phyloP scores from a whole-genome alignment of 2,329 filamentous ascomycete genomes.

The Aureobasidium sp. region DNA sequence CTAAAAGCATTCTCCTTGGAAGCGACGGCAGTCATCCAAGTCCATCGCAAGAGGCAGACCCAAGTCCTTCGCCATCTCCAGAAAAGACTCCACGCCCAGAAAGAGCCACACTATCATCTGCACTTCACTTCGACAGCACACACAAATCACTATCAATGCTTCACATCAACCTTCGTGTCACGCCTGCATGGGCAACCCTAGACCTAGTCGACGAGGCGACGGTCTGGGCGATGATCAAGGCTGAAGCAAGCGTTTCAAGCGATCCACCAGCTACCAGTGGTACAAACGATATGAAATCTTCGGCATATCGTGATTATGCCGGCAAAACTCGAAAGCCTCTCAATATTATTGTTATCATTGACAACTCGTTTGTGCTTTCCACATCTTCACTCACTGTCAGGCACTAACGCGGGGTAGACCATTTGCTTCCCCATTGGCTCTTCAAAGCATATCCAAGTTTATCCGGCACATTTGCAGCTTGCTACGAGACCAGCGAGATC shows the following conservation, averaged over 20 bases:
- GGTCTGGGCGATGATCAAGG: slow-evolving; percentile 8
- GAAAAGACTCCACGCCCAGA: slow-evolving; percentile 4
- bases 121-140: background rate
- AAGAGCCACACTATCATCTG: background rate
- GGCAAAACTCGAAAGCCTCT: slow-evolving; percentile 14
- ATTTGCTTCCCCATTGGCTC: background rate
- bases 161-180: background rate
- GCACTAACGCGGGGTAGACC: slow-evolving; percentile 1
- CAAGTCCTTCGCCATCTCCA: slow-evolving; percentile 3
- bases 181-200: background rate
- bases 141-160: background rate
- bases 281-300: background rate
- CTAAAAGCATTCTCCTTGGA: background rate
- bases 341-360: slow-evolving; percentile 30
- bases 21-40: slow-evolving; percentile 3
- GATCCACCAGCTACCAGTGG: background rate
- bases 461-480: slow-evolving; percentile 6
- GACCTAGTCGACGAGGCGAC: slow-evolving; percentile 2
- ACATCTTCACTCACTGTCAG: background rate
- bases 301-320: background rate
- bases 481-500: background rate
- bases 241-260: background rate
- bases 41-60: background rate
- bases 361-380: slow-evolving; percentile 28
- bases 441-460: background rate